Percentiles rank a stretch among this genome's conserved stretches.
These are phyloP conservation scores for Pseudogymnoascus sp. DNA, from an alignment of 2,329 filamentous ascomycete genomes.

Conservation along the genomic window DNA sequence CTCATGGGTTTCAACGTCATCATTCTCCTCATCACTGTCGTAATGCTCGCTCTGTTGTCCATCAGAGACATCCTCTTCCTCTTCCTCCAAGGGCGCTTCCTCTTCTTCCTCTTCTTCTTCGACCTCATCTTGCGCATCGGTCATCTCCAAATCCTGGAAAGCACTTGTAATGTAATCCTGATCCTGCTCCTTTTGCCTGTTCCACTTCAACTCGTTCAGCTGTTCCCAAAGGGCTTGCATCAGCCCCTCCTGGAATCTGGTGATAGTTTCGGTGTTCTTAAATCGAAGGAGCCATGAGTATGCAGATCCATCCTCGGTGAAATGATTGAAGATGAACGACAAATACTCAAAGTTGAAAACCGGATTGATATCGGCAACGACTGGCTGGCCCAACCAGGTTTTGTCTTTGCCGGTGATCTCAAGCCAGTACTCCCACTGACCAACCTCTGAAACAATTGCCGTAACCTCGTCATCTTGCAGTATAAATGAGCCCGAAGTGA, in stretches of 20 bases:
- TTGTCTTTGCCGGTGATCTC: slow-evolving; percentile 69
- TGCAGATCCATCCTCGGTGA: slow-evolving; percentile 75
- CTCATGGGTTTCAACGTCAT: slow-evolving; percentile 59
- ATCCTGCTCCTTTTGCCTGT: slow-evolving; percentile 83
- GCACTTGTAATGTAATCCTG: slow-evolving; percentile 91
- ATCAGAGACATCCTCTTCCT: slow-evolving; percentile 50
- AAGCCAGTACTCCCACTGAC: slow-evolving; percentile 92
- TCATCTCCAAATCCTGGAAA: slow-evolving; percentile 90
- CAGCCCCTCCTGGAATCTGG: slow-evolving; percentile 84
- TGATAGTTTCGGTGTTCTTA: slow-evolving; percentile 69
- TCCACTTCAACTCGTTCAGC: slow-evolving; percentile 88
- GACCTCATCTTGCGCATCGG: slow-evolving; percentile 57
- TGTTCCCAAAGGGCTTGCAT: slow-evolving; percentile 98
- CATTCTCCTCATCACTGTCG: slow-evolving; percentile 70
- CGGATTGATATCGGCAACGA: slow-evolving; percentile 87
- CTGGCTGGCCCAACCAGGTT: slow-evolving; percentile 78
- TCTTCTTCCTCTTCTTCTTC: slow-evolving; percentile 40
- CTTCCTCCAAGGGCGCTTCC: slow-evolving; percentile 34
- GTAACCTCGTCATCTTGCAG: slow-evolving; percentile 66
- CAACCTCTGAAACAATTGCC: slow-evolving; percentile 76
- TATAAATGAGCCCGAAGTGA: slow-evolving; percentile 76
- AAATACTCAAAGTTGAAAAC: slow-evolving; percentile 98
- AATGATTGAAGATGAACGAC: slow-evolving; percentile 99
- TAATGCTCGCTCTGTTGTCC: slow-evolving; percentile 64
- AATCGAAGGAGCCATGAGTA: slow-evolving; percentile 95